A percentile compares a stretch with the other conserved stretches of the same genome.
These are phyloP conservation scores for Rhizopogon vulgaris DNA, from an alignment of 768 basidiomycete species.

Conservation along the genomic window DNA sequence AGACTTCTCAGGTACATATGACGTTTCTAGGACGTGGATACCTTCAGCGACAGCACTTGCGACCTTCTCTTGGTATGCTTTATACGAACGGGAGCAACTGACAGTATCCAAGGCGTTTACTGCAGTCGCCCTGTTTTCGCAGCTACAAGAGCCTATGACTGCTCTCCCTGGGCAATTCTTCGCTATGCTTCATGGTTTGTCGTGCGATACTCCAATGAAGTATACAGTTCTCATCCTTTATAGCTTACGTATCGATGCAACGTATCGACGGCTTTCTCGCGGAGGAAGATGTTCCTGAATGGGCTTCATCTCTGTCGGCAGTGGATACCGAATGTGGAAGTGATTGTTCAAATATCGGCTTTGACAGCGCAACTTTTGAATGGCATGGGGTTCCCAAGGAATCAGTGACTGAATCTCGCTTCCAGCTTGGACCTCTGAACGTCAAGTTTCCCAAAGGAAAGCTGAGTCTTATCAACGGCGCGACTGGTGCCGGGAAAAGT, in stretches of 20 bases:
- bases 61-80: slow-evolving; percentile 62
- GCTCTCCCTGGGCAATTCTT: slow-evolving; percentile 58
- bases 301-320: slow-evolving; percentile 63
- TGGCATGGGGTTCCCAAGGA: slow-evolving; percentile 41
- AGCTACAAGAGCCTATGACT: slow-evolving; percentile 64
- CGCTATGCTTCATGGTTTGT: slow-evolving; percentile 54
- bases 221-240: slow-evolving; percentile 2
- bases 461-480: slow-evolving; percentile 55
- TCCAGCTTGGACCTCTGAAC: slow-evolving; percentile 52
- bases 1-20: slow-evolving; percentile 1
- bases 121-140: slow-evolving; percentile 67
- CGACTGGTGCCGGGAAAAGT: slow-evolving; percentile 67
- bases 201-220: background rate
- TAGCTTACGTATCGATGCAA: slow-evolving; percentile 75
- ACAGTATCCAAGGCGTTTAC: slow-evolving; percentile 83
- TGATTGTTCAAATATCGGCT: slow-evolving; percentile 36
- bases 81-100: slow-evolving; percentile 55
- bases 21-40: slow-evolving; percentile 56
- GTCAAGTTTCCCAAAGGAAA: slow-evolving; percentile 52
- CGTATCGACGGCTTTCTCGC: slow-evolving; percentile 69
- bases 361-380: slow-evolving; percentile 47
- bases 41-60: slow-evolving; percentile 61
- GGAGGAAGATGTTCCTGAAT: slow-evolving; percentile 73
- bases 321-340: slow-evolving; percentile 3
- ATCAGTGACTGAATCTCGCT: slow-evolving; percentile 30